Conservation (phyloP, 2,329 filamentous ascomycete species). For the Cercospora sesami region DNA sequence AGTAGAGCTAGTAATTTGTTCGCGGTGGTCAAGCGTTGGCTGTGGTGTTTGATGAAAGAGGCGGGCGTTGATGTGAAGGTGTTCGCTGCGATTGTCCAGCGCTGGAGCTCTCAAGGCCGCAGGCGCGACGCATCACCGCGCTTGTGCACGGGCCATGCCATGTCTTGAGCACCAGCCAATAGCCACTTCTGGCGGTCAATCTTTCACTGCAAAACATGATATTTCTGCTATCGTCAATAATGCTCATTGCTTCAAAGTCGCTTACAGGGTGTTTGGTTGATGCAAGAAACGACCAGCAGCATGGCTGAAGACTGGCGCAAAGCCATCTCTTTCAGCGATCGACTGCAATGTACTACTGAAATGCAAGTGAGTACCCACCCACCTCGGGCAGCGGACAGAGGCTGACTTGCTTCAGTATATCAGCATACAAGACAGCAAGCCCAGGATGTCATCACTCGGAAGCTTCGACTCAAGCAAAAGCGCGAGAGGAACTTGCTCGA, state of each 20-base stretch:
- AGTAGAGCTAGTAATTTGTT: neutral
- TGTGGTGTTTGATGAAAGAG: neutral
- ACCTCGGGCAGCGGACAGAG: neutral
- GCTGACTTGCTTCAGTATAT: conserved; percentile 43
- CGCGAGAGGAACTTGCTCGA: conserved; percentile 66
- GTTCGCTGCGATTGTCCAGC: conserved; percentile 6
- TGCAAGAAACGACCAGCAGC: neutral
- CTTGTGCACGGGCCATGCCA: conserved; percentile 3
- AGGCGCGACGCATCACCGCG: conserved; percentile 22
- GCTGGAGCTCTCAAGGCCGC: conserved; percentile 4
- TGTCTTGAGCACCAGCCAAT: conserved; percentile 5
- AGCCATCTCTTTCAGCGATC: conserved; percentile 48
- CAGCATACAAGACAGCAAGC: conserved; percentile 50
- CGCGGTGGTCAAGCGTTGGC: neutral
- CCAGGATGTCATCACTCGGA: conserved; percentile 49
- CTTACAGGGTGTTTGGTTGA: neutral
- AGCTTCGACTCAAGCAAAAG: conserved; percentile 60
- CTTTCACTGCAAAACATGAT: neutral
- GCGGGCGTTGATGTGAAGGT: conserved; percentile 9
- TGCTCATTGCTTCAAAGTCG: neutral
- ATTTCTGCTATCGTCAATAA: neutral
- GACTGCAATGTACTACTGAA: conserved; percentile 48
- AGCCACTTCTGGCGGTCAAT: neutral
- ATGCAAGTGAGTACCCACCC: conserved; percentile 46
- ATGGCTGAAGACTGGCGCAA: conserved; percentile 44